Evolutionary conservation across 495 filamentous ascomycete genomes (phyloP).

Genomic region (Trichoderma parareesei): DNA sequence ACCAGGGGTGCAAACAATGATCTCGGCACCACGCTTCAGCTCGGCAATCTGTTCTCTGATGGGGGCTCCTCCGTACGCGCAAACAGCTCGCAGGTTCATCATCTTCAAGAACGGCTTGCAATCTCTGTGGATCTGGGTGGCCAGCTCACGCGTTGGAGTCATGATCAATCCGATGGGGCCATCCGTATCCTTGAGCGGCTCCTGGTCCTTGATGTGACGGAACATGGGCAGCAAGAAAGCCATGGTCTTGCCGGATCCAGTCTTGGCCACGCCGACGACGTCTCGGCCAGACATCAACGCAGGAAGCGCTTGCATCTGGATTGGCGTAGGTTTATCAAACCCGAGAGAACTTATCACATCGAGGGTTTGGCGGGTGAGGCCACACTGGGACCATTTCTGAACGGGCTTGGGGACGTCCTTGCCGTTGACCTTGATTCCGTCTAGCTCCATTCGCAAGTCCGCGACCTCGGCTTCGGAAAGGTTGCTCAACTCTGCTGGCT

Average conservation of each 20-base stretch:
- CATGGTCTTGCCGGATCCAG: conserved; percentile 97
- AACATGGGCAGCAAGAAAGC: conserved; percentile 96
- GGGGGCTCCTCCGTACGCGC: conserved; percentile 88
- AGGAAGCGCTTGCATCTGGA: conserved; percentile 92
- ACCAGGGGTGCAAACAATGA: conserved; percentile 93
- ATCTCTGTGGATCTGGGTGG: conserved; percentile 89
- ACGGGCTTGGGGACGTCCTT: conserved; percentile 86
- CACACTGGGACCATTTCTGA: conserved; percentile 94
- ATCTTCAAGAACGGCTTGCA: conserved; percentile 90
- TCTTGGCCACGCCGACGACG: conserved; percentile 95
- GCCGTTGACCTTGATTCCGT: conserved; percentile 87
- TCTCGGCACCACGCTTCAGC: conserved; percentile 89
- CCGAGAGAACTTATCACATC: conserved; percentile 76
- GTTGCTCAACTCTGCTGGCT: conserved; percentile 72
- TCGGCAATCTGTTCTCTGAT: conserved; percentile 98
- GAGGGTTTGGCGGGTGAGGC: conserved; percentile 76
- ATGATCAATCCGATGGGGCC: conserved; percentile 84
- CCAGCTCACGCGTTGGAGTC: conserved; percentile 91
- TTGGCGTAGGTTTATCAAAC: conserved; percentile 85
- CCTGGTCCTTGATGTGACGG: conserved; percentile 92
- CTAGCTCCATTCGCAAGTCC: conserved; percentile 74
- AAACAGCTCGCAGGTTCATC: conserved; percentile 82
- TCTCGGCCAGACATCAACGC: conserved; percentile 94
- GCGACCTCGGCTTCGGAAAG: conserved; percentile 82
- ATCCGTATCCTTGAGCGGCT: conserved; percentile 71